Base-by-base conservation (phyloP, 2,329 filamentous ascomycete species). In the Microcera coccophila region DNA sequence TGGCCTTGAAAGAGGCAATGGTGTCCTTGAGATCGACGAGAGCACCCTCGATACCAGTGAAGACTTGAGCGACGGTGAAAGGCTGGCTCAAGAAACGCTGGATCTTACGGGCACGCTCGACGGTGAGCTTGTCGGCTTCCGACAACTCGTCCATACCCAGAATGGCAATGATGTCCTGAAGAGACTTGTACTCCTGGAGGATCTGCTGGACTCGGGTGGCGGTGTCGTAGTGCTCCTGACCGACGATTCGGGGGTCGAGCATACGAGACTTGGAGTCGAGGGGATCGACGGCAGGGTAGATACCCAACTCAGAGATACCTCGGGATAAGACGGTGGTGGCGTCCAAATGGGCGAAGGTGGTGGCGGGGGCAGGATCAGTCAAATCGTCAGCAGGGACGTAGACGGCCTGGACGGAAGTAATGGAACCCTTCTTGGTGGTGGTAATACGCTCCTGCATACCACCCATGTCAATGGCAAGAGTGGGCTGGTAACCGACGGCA, bases 121-220 rank as follows among this genome's bases (percentile, higher is more conserved):
- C 93, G 63, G 93, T 97, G 66, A 98, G 84, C 86, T 98, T 96
- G 75, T 98, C 93, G 64, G 87, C 87, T 81, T 97, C 93, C 56
- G 93, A 97, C 76, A 98, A 78, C 73, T 98, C 93, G 75, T 98
- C 93, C 93, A 98, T 97, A 85, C 91, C 91, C 71, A 97, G 77
- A 90, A 98, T 98, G 75, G 93, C 93, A 81, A 96, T 96, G 84
- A 98, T 98, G 80, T 98, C 93, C 80, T 98, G 93, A 60, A 98
- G 89, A 56, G 91, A 97, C 87, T 97, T 97, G 87, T 98, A 98
- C 82, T 97, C 93, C 79, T 98, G 93, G 70, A 98, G 85, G 76
- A 96, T 97, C 79, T 95, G 90, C 81, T 98, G 93, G 67, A 98
- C 93, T 63, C 85, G 85, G 71, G 87, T 87, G 71, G 93, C 93